Conservation (phyloP, 495 filamentous ascomycete genomes). For the Filosporella fistucella region DNA sequence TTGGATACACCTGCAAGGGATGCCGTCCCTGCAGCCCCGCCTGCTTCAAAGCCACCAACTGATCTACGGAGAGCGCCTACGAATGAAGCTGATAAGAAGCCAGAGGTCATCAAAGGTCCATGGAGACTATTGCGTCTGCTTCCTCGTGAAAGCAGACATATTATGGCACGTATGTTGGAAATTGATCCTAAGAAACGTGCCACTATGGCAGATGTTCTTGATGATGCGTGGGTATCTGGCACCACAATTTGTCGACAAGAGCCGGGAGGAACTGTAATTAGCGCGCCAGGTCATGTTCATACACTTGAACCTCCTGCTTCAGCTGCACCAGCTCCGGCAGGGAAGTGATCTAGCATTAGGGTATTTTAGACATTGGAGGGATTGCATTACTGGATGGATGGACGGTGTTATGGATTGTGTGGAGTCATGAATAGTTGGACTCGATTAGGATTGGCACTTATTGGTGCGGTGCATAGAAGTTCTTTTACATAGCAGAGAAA, state of each 20-base stretch:
- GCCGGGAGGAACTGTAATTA: slow-evolving; percentile 36
- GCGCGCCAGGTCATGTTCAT: slow-evolving; percentile 45
- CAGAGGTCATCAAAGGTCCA: slow-evolving; percentile 84
- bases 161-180: slow-evolving; percentile 91
- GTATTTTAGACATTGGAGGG: background rate
- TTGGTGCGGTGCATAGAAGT: slow-evolving; percentile 9
- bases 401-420: background rate
- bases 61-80: slow-evolving; percentile 18
- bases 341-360: background rate
- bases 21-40: slow-evolving; percentile 22
- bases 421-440: background rate
- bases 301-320: slow-evolving; percentile 45
- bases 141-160: slow-evolving; percentile 81
- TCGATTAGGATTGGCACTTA: no score
- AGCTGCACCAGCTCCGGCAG: slow-evolving; percentile 5
- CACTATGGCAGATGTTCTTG: slow-evolving; percentile 75
- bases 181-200: slow-evolving; percentile 81
- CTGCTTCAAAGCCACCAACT: slow-evolving; percentile 23
- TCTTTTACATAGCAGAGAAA: slow-evolving; percentile 7
- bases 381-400: slow-evolving; percentile 3
- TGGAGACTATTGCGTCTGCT: slow-evolving; percentile 90
- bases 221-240: slow-evolving; percentile 83
- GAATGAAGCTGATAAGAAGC: slow-evolving; percentile 51
- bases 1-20: slow-evolving; percentile 17
- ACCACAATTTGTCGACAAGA: slow-evolving; percentile 55